These are phyloP conservation scores for Ophiosphaerella herpotricha DNA, from an alignment of 2,329 filamentous ascomycete species.

Conservation along the genomic window DNA sequence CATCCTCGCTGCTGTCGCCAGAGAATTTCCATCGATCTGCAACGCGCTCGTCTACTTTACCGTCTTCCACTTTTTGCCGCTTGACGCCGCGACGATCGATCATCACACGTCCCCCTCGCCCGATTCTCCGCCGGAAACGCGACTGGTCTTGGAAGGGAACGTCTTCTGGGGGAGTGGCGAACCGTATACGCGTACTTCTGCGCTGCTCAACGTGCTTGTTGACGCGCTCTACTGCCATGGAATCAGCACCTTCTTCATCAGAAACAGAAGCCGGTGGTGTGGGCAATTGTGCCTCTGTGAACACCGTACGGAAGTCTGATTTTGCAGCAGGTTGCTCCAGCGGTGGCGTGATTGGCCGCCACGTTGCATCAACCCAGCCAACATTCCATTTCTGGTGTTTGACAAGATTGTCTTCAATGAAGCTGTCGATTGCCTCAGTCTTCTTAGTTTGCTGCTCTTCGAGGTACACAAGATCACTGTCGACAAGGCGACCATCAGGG, in stretches of 20 bases:
- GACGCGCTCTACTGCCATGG: constrained; percentile 44
- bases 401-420: constrained; percentile 84
- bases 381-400: constrained; percentile 93
- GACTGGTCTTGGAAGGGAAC: constrained; percentile 53
- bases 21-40: constrained; percentile 76
- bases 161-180: constrained; percentile 46
- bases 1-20: constrained; percentile 79
- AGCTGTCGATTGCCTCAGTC: constrained; percentile 76
- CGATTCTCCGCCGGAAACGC: constrained; percentile 81
- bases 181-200: constrained; percentile 41
- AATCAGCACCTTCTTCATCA: constrained; percentile 48
- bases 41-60: constrained; percentile 36
- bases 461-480: constrained; percentile 78
- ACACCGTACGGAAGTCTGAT: constrained; percentile 47
- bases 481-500: constrained; percentile 69
- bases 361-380: constrained; percentile 85
- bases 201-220: constrained; percentile 31
- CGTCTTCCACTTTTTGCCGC: constrained; percentile 45
- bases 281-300: constrained; percentile 48
- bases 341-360: constrained; percentile 80
- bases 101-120: constrained; percentile 82
- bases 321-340: constrained; percentile 56
- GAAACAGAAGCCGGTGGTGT: constrained; percentile 54
- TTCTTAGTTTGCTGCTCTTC: constrained; percentile 79
- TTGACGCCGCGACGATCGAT: constrained; percentile 80